Base-by-base conservation (phyloP, 2,329 filamentous ascomycete genomes). In the Epichloe brachyelytri region DNA sequence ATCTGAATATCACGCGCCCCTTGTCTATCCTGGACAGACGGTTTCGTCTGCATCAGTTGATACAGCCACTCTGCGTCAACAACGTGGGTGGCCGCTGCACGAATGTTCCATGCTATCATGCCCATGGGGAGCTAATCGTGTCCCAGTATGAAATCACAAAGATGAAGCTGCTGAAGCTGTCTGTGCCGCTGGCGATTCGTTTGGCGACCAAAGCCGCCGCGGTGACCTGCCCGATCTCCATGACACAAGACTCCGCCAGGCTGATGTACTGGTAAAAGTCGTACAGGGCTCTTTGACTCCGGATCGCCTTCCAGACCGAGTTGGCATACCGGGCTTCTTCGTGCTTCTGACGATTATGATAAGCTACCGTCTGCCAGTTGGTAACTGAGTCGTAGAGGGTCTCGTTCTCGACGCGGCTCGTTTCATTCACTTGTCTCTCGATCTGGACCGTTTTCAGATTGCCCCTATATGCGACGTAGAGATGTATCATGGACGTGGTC, bases 111-210 rank as follows among this genome's bases (percentile, higher is more conserved):
- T 8, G 60, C 61, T 3, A 68, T 60, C 20, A 59, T 66, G 56
- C 61, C 59, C 60, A 71, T 56, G 1, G 67, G 48, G 54, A 78
- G 54, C 62, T 73, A 64, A 59, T 55, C 14, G 59, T 58, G 6
- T 67, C 64, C 83, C 83, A 87, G 63, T 85, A 86, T 36, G 77
- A 74, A 15, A 83, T 68, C 26, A 87, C 64, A 17, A 81, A 80
- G 4, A 86, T 77, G 54, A 87, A 82, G 53, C 46, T 51, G 41
- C 49, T 26, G 41, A 54, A 38, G 26, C 19, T 49, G 22, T 75
- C 75, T 40, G 81, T 49, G n/a, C 53, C 49, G 15, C 43, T 17
- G 33, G 52, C 54, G 51, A 48, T 48, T 45, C 50, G 48, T 46
- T 22, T 44, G 34, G 51, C 51, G 33, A 51, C 51, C 46, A 48